Conservation (phyloP, 768 basidiomycete genomes). For the Trametes sanguinea region DNA sequence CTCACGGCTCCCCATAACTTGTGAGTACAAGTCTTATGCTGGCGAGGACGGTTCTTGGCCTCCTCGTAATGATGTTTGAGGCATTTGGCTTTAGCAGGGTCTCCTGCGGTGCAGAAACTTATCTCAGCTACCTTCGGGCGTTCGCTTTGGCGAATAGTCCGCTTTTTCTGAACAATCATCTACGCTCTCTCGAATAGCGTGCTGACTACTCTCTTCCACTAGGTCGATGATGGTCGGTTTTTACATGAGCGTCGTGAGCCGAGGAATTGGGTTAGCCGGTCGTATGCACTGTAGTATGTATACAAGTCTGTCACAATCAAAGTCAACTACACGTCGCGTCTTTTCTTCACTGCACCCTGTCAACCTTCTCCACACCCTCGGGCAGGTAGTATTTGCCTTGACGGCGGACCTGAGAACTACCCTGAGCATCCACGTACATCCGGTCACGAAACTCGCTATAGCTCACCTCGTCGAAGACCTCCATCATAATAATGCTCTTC, state of each 20-base stretch:
- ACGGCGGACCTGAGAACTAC: slow-evolving; percentile 51
- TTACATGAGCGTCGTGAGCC: too few relatives aligned
- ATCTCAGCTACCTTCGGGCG: slow-evolving; percentile 91
- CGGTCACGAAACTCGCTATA: too few relatives aligned
- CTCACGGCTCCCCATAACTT: neutral
- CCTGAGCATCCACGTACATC: neutral
- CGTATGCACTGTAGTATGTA: too few relatives aligned
- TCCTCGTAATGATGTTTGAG: slow-evolving; percentile 75
- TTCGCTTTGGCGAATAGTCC: slow-evolving; percentile 45
- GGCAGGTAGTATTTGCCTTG: slow-evolving; percentile 70
- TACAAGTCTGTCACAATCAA: too few relatives aligned
- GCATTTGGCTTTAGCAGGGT: slow-evolving; percentile 89
- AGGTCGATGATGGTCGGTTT: too few relatives aligned
- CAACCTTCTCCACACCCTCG: slow-evolving; percentile 53
- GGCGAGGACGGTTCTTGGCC: neutral
- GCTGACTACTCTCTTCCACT: too few relatives aligned
- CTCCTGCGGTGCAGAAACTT: slow-evolving; percentile 78
- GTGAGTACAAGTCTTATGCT: slow-evolving; percentile 28
- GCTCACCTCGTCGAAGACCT: slow-evolving; percentile 80
- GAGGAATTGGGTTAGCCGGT: too few relatives aligned
- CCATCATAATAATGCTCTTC: slow-evolving; percentile 80
- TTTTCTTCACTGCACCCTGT: slow-evolving; percentile 14
- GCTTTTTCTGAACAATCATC: slow-evolving; percentile 44
- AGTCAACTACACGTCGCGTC: too few relatives aligned
- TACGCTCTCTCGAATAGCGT: neutral